Evolutionary conservation across 306 rosid species (phyloP).

Genomic region (Cyamopsis tetragonoloba): DNA sequence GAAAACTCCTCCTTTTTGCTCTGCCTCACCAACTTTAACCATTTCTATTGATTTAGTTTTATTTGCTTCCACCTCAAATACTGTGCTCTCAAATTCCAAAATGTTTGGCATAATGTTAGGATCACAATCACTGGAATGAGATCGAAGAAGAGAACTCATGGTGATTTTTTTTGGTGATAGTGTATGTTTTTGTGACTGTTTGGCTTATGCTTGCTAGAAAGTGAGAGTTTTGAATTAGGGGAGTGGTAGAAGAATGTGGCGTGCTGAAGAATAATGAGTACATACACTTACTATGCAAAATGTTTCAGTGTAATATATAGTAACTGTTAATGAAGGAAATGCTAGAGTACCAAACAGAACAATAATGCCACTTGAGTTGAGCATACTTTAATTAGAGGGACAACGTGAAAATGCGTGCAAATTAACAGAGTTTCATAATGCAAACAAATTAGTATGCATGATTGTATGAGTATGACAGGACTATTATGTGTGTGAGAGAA

Average conservation of each 20-base stretch:
- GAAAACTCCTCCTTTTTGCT: neutral
- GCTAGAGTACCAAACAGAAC: neutral
- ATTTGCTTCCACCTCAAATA: slow-evolving; percentile 19
- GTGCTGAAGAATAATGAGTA: neutral
- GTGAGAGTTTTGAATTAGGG: neutral
- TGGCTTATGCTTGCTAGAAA: neutral
- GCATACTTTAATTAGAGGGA: neutral
- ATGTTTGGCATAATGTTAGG: slow-evolving; percentile 2
- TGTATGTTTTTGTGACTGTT: neutral
- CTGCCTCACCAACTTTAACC: neutral
- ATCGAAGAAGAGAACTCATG: slow-evolving; percentile 14
- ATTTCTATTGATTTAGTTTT: neutral
- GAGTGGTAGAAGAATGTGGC: slow-evolving; percentile 5
- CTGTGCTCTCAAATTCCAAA: slow-evolving; percentile 11
- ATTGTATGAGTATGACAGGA: neutral
- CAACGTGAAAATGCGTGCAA: neutral
- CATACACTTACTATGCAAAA: slow-evolving; percentile 5
- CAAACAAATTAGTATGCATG: neutral
- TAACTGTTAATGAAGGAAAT: neutral
- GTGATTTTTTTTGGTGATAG: neutral
- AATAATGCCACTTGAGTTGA: neutral
- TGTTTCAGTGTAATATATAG: neutral
- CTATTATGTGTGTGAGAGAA: neutral
- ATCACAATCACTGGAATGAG: slow-evolving; percentile 15
- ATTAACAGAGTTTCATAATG: neutral